Evolutionary conservation across 768 basidiomycete genomes (phyloP), one percentile per base, ranked within the genome.

Genomic region (Macrolepiota fuliginosa): DNA sequence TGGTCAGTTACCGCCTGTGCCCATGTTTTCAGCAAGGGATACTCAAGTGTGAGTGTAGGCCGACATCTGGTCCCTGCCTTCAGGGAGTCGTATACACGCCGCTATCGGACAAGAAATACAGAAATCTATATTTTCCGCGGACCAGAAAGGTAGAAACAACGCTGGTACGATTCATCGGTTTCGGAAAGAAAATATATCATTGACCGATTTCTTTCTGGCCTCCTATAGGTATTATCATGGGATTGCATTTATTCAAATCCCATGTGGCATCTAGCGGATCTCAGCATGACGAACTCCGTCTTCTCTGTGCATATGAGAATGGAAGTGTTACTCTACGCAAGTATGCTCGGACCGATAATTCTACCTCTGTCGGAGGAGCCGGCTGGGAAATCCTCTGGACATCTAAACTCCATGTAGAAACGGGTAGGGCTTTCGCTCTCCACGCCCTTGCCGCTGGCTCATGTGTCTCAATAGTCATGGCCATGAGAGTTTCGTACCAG

Each of bases 221-320:
- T 15, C 15, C n/a, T 19, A 45, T 19, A 92, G 94, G 94, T 0
- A 89, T 96, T 54, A 86, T 97, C 67, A 99, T 98, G 96, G 85
- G 90, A 0, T 71, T 95, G 63, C 88, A 92, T 67, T 76, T 97
- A 1, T 86, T 84, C 56, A 56, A 72, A 75, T 42, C 66, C 70
- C 50, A 61, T 1, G 24, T 46, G 32, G 47, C 65, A 37, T 64
- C 65, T 29, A 68, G 80, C 19, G 71, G 77, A 35, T 70, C 73
- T 0, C 69, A 73, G 62, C 63, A 19, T 12, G 70, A 69, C 11
- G 78, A 81, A 17, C 77, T 96, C 3, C 80, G 85, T 1, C 72
- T 96, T 4, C 70, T 96, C 0, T 81, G 85, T 40, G 92, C 85
- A 1, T 96, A 93, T 70, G 96, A 99, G 74, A 88, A 90, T 62